These are phyloP conservation scores for Monascus purpureus DNA, from an alignment of 495 filamentous ascomycete genomes.

Conservation along the genomic window DNA sequence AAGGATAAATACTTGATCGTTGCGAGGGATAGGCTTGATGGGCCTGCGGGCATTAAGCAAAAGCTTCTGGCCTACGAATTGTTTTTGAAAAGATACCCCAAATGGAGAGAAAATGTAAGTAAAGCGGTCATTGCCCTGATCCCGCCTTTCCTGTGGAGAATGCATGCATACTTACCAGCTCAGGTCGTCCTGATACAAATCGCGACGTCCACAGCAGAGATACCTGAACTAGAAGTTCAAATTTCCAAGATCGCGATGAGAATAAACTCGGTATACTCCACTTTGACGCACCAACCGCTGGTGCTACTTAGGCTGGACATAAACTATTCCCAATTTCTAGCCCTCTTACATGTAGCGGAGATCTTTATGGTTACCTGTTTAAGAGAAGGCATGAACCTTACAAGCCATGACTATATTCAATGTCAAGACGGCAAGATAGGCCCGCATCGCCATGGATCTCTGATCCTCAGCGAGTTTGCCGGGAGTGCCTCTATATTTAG, in stretches of 20 bases:
- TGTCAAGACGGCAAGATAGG: slow-evolving; percentile 62
- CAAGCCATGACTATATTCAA: slow-evolving; percentile 72
- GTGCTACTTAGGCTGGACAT: slow-evolving; percentile 88
- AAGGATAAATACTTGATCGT: slow-evolving; percentile 71
- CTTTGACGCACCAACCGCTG: slow-evolving; percentile 67
- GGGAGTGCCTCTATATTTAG: slow-evolving; percentile 72
- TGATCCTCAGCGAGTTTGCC: slow-evolving; percentile 92
- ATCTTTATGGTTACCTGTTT: slow-evolving; percentile 76
- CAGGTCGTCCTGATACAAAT: slow-evolving; percentile 74
- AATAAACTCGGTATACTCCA: slow-evolving; percentile 71
- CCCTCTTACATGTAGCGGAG: slow-evolving; percentile 68
- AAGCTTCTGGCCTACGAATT: slow-evolving; percentile 79
- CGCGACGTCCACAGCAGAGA: slow-evolving; percentile 64
- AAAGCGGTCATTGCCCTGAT: background rate
- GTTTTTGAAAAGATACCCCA: slow-evolving; percentile 72
- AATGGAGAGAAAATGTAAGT: slow-evolving; percentile 58
- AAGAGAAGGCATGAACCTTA: slow-evolving; percentile 85
- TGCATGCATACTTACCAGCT: slow-evolving; percentile 1
- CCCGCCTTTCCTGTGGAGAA: background rate
- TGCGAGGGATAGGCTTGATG: slow-evolving; percentile 77
- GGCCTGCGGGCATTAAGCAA: slow-evolving; percentile 71
- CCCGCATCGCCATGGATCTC: slow-evolving; percentile 60
- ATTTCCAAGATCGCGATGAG: slow-evolving; percentile 76
- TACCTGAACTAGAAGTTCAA: slow-evolving; percentile 63
- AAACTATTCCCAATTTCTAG: slow-evolving; percentile 70